phyloP scores from a whole-genome alignment of 768 basidiomycete genomes.

The Phanerochaete sordida region DNA sequence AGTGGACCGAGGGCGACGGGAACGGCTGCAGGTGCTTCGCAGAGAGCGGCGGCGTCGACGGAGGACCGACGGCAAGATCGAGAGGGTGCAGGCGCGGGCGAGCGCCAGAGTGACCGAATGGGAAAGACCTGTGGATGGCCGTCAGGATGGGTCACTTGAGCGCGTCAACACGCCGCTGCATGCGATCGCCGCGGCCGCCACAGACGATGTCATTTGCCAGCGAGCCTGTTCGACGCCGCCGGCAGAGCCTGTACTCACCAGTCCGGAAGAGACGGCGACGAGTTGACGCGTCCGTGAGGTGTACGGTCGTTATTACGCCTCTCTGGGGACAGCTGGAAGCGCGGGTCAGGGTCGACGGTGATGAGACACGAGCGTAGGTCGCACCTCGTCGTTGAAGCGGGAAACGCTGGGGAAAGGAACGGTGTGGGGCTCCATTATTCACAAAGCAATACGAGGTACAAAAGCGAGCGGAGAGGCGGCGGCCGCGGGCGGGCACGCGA shows the following conservation, averaged over 20 bases:
- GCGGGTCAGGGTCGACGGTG: not conserved
- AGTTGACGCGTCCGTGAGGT: slow-evolving; percentile 23
- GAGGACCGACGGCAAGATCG: slow-evolving; percentile 26
- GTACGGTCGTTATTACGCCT: not conserved
- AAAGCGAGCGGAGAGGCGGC: not conserved
- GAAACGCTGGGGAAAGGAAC: slow-evolving; percentile 8
- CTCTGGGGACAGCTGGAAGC: slow-evolving; percentile 1
- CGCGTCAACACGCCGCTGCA: not conserved
- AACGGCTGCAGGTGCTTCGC: not conserved
- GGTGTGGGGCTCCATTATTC: not conserved
- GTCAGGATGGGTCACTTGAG: not conserved
- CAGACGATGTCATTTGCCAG: no score
- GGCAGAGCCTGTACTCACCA: slow-evolving; percentile 37
- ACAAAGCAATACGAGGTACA: not conserved
- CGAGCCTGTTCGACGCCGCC: no score
- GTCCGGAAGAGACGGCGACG: slow-evolving; percentile 65
- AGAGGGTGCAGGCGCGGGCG: slow-evolving; percentile 30
- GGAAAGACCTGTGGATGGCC: slow-evolving; percentile 3
- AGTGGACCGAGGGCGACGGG: not conserved
- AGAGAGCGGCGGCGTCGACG: slow-evolving; percentile 10
- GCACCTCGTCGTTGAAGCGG: slow-evolving; percentile 6
- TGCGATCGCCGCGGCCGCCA: no score
- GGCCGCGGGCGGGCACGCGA: not conserved
- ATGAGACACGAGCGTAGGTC: not conserved
- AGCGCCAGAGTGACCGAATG: slow-evolving; percentile 20